Evolutionary conservation across 192 early-diverging fungal genomes (phyloP).

Genomic region (Coemansia sp.): DNA sequence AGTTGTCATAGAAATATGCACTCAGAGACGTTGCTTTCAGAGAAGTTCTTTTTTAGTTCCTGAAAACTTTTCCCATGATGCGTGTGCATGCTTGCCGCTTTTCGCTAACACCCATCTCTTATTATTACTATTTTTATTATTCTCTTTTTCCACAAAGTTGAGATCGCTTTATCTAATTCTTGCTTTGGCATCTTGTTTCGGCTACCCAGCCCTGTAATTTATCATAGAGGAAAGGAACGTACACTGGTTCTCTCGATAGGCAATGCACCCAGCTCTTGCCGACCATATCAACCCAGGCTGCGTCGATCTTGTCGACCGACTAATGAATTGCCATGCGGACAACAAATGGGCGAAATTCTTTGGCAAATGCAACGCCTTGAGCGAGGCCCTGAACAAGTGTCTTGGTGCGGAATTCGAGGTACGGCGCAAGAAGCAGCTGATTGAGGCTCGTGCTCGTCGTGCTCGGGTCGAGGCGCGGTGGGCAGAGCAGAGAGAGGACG

Average conservation of each 20-base stretch:
- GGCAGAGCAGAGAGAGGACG: conserved; percentile 32
- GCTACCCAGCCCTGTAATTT: not conserved
- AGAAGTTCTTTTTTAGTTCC: no score
- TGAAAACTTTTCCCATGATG: no score
- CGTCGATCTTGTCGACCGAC: conserved; percentile 40
- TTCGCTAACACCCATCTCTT: no score
- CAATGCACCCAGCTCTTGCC: conserved; percentile 51
- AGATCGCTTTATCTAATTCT: not conserved
- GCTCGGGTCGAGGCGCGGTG: conserved; percentile 28
- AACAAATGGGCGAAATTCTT: conserved; percentile 49
- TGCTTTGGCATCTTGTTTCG: not conserved
- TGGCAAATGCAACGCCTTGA: conserved; percentile 55
- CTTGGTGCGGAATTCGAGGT: conserved; percentile 44
- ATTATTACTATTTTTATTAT: not conserved
- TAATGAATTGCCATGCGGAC: conserved; percentile 49
- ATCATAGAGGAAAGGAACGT: not conserved
- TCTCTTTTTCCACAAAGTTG: not conserved
- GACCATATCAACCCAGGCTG: conserved; percentile 54
- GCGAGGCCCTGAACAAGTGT: conserved; percentile 54
- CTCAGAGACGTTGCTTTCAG: no score
- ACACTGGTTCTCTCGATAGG: not conserved
- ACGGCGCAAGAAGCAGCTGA: conserved; percentile 47
- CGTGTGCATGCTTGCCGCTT: no score
- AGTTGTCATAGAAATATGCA: no score
- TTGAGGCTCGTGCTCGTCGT: conserved; percentile 41